Conservation (phyloP, 1,284 basidiomycete genomes). For the Schizophyllum amplum region DNA sequence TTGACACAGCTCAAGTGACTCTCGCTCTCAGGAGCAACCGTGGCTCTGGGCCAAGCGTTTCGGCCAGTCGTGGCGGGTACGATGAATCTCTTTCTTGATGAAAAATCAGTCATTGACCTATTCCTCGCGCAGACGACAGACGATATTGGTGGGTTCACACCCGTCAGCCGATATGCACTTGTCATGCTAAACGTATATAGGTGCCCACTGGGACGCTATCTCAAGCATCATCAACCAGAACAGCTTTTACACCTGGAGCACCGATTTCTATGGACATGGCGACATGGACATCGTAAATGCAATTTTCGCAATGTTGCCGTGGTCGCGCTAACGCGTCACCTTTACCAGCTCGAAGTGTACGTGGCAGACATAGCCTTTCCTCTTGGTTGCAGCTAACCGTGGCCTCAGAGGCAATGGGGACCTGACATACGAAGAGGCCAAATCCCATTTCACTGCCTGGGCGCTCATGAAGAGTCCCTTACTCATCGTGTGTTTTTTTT, state of each 20-base stretch:
- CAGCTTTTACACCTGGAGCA: conserved; percentile 41
- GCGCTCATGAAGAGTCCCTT: conserved; percentile 54
- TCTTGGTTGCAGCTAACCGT: too few relatives aligned
- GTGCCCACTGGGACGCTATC: conserved; percentile 25
- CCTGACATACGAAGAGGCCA: conserved; percentile 50
- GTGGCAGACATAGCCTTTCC: not conserved
- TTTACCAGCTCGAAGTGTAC: conserved; percentile 45
- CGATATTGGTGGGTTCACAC: conserved; percentile 33
- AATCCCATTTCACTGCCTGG: conserved; percentile 60
- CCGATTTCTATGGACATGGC: conserved; percentile 54
- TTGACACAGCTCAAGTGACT: conserved; percentile 1
- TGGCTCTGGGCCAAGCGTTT: conserved; percentile 48
- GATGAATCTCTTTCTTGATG: conserved; percentile 13
- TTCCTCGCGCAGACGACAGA: conserved; percentile 40
- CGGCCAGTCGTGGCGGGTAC: conserved; percentile 53
- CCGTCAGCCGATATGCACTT: conserved; percentile 25
- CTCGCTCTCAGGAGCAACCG: conserved; percentile 37
- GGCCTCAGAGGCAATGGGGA: conserved; percentile 48
- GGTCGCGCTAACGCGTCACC: not conserved
- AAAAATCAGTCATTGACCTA: not conserved
- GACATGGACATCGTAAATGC: conserved; percentile 50
- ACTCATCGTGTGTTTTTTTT: conserved; percentile 27
- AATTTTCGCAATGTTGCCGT: not conserved
- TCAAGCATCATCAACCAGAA: conserved; percentile 36
- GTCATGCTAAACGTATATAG: conserved; percentile 29